These are phyloP conservation scores for Botrytis porri DNA, from an alignment of 2,329 filamentous ascomycete genomes.

Conservation along the genomic window DNA sequence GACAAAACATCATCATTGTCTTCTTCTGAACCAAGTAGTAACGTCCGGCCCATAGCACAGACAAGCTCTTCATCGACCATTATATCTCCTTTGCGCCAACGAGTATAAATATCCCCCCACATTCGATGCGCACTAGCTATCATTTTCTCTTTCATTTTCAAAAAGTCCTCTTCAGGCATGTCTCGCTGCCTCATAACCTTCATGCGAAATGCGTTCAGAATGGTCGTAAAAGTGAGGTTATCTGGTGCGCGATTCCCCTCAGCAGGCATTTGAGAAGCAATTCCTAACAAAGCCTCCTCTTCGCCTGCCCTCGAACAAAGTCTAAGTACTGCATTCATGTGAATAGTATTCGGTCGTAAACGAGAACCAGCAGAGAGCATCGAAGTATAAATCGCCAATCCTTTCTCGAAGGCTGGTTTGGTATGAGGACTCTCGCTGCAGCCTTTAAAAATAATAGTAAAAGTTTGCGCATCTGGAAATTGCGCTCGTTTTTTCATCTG, in stretches of 20 bases:
- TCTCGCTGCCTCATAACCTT: conserved; percentile 37
- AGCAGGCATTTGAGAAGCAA: conserved; percentile 70
- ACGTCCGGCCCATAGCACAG: conserved; percentile 73
- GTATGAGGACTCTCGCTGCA: conserved; percentile 60
- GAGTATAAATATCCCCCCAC: conserved; percentile 76
- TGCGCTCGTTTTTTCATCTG: conserved; percentile 94
- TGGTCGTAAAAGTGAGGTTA: conserved; percentile 72
- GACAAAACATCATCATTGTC: conserved; percentile 72
- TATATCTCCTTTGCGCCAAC: conserved; percentile 70
- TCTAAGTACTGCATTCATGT: conserved; percentile 83
- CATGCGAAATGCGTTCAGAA: conserved; percentile 71
- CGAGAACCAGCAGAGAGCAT: conserved; percentile 62
- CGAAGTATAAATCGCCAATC: conserved; percentile 72
- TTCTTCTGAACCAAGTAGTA: conserved; percentile 61
- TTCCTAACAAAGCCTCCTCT: conserved; percentile 75
- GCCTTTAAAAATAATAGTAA: conserved; percentile 77
- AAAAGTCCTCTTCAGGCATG: conserved; percentile 35
- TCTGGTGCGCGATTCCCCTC: conserved; percentile 62
- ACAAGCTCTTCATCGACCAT: conserved; percentile 76
- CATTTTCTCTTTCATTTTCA: conserved; percentile 42
- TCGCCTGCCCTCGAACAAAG: conserved; percentile 74
- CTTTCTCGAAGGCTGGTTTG: conserved; percentile 61
- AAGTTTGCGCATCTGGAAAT: conserved; percentile 76
- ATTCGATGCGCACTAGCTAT: conserved; percentile 68
- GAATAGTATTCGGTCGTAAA: conserved; percentile 71